Evolutionary conservation across 352 stramenopile genomes (phyloP), one percentile per base, ranked within the genome.

Genomic region (Phytophthora sp.): DNA sequence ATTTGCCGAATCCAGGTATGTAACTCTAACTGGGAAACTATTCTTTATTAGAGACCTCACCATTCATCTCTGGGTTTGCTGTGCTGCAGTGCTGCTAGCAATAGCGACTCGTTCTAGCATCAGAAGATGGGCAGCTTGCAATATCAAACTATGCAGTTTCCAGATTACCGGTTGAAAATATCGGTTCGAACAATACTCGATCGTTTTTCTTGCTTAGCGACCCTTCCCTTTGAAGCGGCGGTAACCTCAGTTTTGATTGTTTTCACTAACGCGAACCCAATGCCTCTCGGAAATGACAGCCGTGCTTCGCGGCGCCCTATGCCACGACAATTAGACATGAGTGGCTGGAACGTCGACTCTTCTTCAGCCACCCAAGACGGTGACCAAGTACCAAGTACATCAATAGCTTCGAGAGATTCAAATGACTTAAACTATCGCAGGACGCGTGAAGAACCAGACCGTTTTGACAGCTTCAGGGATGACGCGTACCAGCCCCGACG

Each of bases 1-100:
- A 9, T 89, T 91, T 30, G 80, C 82, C 1, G 79, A 88, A 49
- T 91, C 82, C 1, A 91, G 82, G 82, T 91, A 80, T 20, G 66
- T 46, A 11, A 26, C 20, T 27, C 27, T 3, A 41, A 39, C 15
- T 61, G 13, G n/a, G 7, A 11, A 49, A 24, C 50, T 11, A 11
- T 1, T 66, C 59, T 21, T 26, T 51, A 13, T 44, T 21, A 52
- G 24, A 51, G 16, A 29, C 1, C n/a, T 27, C 7, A 57, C n/a
- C 18, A 12, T 58, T 31, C 8, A 36, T 52, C 27, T n/a, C 7
- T 51, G 29, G 23, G 1, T 45, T 49, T 61, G 15, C 15, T 49
- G 23, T 42, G 15, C 38, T 51, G 33, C 24, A 88, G 79, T 46
- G 77, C 71, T 63, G 77, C 75, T 8, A 86, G 76, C 33, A 83